phyloP scores from a whole-genome alignment of 2,329 filamentous ascomycete genomes.

The Cytospora chrysosperma region DNA sequence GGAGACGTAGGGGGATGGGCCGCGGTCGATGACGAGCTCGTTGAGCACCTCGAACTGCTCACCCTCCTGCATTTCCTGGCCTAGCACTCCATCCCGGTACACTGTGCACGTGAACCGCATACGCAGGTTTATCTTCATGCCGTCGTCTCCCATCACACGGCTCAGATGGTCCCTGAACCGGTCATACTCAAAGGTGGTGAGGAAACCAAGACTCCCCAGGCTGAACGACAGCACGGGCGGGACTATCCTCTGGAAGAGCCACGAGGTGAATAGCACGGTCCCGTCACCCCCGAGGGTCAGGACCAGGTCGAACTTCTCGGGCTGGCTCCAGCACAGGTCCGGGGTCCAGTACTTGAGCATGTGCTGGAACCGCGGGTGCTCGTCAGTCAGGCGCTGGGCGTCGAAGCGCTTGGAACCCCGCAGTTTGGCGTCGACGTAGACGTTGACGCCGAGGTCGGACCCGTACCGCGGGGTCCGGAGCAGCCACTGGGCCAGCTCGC shows the following conservation, averaged over 20 bases:
- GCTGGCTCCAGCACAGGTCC: conserved; percentile 88
- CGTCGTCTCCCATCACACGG: conserved; percentile 86
- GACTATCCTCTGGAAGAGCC: conserved; percentile 88
- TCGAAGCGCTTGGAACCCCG: conserved; percentile 86
- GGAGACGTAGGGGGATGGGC: conserved; percentile 93
- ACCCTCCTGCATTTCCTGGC: conserved; percentile 74
- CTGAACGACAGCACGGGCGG: conserved; percentile 84
- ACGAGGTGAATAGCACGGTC: conserved; percentile 84
- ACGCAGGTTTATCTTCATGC: conserved; percentile 95
- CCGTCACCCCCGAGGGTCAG: conserved; percentile 84
- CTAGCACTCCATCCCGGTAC: conserved; percentile 66
- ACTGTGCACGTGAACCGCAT: conserved; percentile 99
- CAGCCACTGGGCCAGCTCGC: conserved; percentile 85
- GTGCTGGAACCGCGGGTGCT: conserved; percentile 72
- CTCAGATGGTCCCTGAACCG: conserved; percentile 84
- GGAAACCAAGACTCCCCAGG: conserved; percentile 80
- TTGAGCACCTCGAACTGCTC: conserved; percentile 98
- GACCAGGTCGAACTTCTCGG: conserved; percentile 94
- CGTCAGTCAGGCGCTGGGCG: conserved; percentile 66
- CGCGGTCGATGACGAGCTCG: conserved; percentile 96
- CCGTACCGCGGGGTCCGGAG: conserved; percentile 87
- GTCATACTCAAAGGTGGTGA: conserved; percentile 85
- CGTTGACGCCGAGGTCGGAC: conserved; percentile 85
- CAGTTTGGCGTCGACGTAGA: conserved; percentile 97
- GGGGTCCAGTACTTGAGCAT: conserved; percentile 97